A percentile compares a stretch with the other conserved stretches of the same genome.
Evolutionary conservation across 2,329 filamentous ascomycete species (phyloP).

Genomic region (Amylocarpus encephaloides): DNA sequence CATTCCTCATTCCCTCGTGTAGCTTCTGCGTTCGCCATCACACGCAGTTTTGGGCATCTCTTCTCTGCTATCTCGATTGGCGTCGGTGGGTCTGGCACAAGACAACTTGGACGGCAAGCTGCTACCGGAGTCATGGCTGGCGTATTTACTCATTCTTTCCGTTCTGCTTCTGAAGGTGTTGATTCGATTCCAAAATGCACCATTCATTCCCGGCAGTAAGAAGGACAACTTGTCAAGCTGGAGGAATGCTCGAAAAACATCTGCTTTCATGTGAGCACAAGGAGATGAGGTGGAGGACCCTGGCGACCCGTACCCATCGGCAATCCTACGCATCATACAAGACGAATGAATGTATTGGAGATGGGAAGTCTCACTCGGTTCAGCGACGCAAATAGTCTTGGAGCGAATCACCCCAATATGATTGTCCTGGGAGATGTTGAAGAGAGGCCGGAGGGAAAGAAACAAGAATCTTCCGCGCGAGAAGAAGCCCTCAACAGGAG

Average conservation of each 20-base stretch:
- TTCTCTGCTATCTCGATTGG: constrained; percentile 63
- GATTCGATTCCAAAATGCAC: constrained; percentile 57
- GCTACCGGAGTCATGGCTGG: constrained; percentile 63
- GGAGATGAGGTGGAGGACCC: constrained; percentile 35
- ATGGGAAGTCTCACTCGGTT: constrained; percentile 62
- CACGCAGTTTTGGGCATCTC: constrained; percentile 64
- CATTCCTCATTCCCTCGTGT: constrained; percentile 73
- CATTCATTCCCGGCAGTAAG: constrained; percentile 61
- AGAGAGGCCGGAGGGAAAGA: constrained; percentile 20
- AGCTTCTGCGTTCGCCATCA: constrained; percentile 62
- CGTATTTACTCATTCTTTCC: constrained; percentile 58
- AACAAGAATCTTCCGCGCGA: constrained; percentile 14
- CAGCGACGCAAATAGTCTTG: constrained; percentile 44
- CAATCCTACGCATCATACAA: constrained; percentile 61
- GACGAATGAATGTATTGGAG: constrained; percentile 67
- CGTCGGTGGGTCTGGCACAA: constrained; percentile 60
- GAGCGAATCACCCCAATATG: constrained; percentile 29
- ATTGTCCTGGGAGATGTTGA: constrained; percentile 21
- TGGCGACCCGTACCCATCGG: constrained; percentile 68
- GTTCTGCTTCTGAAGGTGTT: constrained; percentile 56
- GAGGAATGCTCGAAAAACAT: constrained; percentile 44
- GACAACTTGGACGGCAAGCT: constrained; percentile 59
- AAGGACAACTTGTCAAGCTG: constrained; percentile 48
- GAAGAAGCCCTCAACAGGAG: constrained; percentile 13
- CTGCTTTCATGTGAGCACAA: constrained; percentile 35